A percentile compares a stretch with the other conserved stretches of the same genome.
Evolutionary conservation across 257 asterid species (phyloP).

Genomic region (Cruciata laevipes): DNA sequence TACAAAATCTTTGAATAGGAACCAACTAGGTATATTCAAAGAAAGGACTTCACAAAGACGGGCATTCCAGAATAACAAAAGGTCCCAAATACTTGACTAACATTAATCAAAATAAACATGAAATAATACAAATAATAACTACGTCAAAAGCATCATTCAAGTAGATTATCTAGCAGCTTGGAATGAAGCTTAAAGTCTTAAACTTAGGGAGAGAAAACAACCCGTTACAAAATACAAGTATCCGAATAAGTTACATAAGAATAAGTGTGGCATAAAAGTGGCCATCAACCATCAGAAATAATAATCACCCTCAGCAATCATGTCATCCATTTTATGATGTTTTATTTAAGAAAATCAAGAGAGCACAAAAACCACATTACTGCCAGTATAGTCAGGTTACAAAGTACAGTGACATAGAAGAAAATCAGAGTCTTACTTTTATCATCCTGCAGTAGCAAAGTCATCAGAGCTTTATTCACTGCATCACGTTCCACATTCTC

Average conservation of each 20-base stretch:
- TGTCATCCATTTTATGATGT: too few species aligned
- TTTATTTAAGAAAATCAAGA: not conserved
- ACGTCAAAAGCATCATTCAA: not conserved
- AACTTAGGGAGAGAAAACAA: not conserved
- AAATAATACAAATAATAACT: not conserved
- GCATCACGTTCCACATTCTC: constrained; percentile 98
- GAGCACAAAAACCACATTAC: not conserved
- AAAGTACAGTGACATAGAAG: not conserved
- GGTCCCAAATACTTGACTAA: not conserved
- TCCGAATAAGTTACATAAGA: not conserved
- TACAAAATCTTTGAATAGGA: not conserved
- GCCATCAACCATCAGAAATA: not conserved
- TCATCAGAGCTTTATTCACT: constrained; percentile 77
- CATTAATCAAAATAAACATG: not conserved
- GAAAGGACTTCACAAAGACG: not conserved
- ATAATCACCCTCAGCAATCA: not conserved
- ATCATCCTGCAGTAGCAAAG: constrained; percentile 81
- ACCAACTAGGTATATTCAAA: not conserved
- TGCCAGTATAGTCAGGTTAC: not conserved
- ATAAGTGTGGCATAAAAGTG: not conserved
- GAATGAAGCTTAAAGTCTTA: not conserved
- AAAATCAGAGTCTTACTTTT: constrained; percentile 51
- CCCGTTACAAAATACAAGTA: not conserved
- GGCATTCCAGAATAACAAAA: not conserved
- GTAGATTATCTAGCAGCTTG: not conserved